Conservation (phyloP, 257 asterid species). For the Pogostemon cablin region DNA sequence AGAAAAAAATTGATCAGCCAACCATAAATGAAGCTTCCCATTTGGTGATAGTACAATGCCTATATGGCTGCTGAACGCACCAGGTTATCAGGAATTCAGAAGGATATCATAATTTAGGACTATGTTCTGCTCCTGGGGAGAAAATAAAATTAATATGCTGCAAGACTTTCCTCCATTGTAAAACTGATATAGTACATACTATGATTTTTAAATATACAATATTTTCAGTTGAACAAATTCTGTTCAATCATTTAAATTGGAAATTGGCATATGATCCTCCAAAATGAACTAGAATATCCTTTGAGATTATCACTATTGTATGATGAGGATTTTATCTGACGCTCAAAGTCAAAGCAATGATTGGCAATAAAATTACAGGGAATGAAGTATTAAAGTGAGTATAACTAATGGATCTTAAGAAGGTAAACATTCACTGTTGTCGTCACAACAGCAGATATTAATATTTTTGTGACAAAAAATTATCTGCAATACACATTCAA, state of each 20-base stretch:
- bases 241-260: not conserved
- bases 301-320: not conserved
- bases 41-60: not conserved
- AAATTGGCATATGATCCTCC: not conserved
- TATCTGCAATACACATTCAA: too few species aligned
- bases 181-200: not conserved
- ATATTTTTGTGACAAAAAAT: not conserved
- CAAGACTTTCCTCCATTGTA: not conserved
- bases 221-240: not conserved
- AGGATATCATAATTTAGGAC: not conserved
- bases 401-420: not conserved
- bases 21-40: not conserved
- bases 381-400: not conserved
- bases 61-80: not conserved
- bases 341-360: slow-evolving; percentile 3
- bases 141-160: not conserved
- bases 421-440: not conserved
- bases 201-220: too few species aligned
- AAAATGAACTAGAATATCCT: slow-evolving; percentile 1
- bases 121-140: not conserved
- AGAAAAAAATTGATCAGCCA: not conserved
- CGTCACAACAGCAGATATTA: not conserved
- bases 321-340: not conserved
- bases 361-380: not conserved
- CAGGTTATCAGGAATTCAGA: not conserved